phyloP scores from a whole-genome alignment of 179 eudicot genomes.

The Heliamphora pulchella region DNA sequence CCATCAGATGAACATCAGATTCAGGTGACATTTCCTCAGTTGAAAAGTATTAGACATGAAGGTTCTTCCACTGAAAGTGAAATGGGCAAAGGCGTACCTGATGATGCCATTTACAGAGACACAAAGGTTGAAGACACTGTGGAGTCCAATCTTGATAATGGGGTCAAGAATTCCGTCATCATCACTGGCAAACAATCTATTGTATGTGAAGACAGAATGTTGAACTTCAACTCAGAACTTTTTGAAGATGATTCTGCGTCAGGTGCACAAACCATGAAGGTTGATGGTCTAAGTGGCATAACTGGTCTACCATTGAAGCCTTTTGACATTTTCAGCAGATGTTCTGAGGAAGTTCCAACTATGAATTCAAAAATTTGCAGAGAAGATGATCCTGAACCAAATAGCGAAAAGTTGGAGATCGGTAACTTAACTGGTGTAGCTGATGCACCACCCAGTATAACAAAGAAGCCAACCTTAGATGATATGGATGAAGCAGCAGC shows the following conservation, averaged over 20 bases:
- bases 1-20: conserved; percentile 28
- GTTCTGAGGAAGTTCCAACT: conserved; percentile 7
- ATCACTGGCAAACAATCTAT: not conserved
- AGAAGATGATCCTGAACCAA: conserved; percentile 1
- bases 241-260: conserved; percentile 5
- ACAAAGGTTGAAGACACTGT: not conserved
- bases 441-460: conserved; percentile 14
- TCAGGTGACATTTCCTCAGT: conserved; percentile 18
- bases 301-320: not conserved
- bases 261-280: conserved; percentile 15
- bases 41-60: conserved; percentile 8
- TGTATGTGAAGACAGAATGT: conserved; percentile 5
- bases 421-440: not conserved
- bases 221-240: not conserved
- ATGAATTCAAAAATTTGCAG: conserved; percentile 9
- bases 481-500: conserved; percentile 17
- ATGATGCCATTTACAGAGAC: not conserved
- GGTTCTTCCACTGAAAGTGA: not conserved
- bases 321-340: not conserved
- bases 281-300: conserved; percentile 15
- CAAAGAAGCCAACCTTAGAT: conserved; percentile 13
- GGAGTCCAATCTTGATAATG: not conserved
- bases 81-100: not conserved
- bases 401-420: conserved; percentile 2
- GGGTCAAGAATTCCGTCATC: not conserved